Conservation (phyloP, 1,284 basidiomycete genomes). For the Heterobasidion irregulare region DNA sequence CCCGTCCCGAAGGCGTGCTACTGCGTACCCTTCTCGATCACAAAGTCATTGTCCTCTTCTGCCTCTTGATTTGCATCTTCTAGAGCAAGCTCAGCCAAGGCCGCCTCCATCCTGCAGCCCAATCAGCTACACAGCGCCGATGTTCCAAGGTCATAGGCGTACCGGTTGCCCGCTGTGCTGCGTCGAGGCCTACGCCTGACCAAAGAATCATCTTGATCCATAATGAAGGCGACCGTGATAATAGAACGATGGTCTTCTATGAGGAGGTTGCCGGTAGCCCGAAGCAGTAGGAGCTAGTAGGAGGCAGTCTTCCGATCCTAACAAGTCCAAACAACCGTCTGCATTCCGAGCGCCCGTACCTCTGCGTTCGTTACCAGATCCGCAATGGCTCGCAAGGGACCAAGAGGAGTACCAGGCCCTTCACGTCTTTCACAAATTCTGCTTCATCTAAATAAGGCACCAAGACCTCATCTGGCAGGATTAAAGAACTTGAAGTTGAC, state of each 20-base stretch:
- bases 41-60: conserved; percentile 68
- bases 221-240: conserved; percentile 12
- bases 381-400: conserved; percentile 30
- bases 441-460: conserved; percentile 39
- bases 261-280: too few species aligned
- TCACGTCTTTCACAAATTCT: conserved; percentile 50
- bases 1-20: neutral
- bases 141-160: conserved; percentile 2
- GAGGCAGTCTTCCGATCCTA: conserved; percentile 6
- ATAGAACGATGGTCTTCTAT: neutral
- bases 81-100: conserved; percentile 58
- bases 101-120: conserved; percentile 58
- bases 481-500: conserved; percentile 49
- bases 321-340: conserved; percentile 14
- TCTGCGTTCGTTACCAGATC: neutral
- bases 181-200: conserved; percentile 52
- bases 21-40: conserved; percentile 44
- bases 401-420: conserved; percentile 37
- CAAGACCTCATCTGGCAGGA: conserved; percentile 43
- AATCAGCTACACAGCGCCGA: conserved; percentile 2
- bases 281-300: neutral
- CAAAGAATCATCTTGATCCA: conserved; percentile 37
- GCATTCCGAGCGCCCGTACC: neutral
- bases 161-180: conserved; percentile 73
- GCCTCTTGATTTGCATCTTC: conserved; percentile 48